Base-by-base conservation (phyloP, 768 basidiomycete species). In the Suillus alpinus region DNA sequence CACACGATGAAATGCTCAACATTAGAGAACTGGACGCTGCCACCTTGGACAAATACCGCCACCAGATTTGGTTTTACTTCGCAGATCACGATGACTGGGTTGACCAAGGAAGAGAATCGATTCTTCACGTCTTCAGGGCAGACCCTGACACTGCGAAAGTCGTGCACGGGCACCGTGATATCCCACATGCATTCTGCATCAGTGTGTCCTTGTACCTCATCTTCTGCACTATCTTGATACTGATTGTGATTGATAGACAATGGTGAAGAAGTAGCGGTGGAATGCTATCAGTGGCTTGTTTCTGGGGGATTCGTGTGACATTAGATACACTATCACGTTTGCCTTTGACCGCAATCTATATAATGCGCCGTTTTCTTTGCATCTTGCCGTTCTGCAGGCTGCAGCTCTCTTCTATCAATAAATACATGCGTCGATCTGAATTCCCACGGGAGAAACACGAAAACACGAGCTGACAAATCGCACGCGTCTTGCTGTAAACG, bases 131-230 rank as follows among this genome's bases (percentile, higher is more conserved):
- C 4, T 72, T 87, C 58, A 71, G 76, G 23, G 72, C 74, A 4
- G 71, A 77, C 34, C 59, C 59, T 47, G 70, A 61, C 26, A 69
- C 69, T 46, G 67, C 63, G 36, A 78, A 69, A 62, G 73, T 85
- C 34, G 78, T 80, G 29, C 78, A 81, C 64, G 84, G 77, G 4
- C 71, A 71, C 6, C 67, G 74, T 6, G 79, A 77, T 36, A 78
- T 89, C 40, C 87, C 86, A 3, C 91, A 92, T 69, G 84, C 86
- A 16, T 92, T 91, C 69, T 90, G 86, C 68, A 84, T 92, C 55
- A 83, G 87, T 90, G 64, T 67, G 86, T 77, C 29, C 40, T 18
- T 16, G 5, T 40, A 43, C 36, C 4, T 52, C 29, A 56, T 4
- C 31, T 57, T 32, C 37, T 56, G 36, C 6, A 39, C 47, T 43